phyloP scores from a whole-genome alignment of 495 filamentous ascomycete species.

The Xylaria acuta region DNA sequence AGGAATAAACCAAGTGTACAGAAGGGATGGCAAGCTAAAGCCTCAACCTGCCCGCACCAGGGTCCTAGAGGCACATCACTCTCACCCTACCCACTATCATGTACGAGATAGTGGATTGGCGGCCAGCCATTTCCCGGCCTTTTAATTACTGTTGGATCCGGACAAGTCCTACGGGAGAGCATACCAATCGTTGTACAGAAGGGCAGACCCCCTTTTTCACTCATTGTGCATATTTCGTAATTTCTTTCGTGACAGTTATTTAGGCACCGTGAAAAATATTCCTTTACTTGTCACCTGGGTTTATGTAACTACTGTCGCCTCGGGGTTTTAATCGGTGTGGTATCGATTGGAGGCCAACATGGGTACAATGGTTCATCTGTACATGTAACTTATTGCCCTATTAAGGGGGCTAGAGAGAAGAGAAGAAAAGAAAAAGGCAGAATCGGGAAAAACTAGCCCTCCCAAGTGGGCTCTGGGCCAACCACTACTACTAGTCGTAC shows the following conservation, averaged over 20 bases:
- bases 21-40: background rate
- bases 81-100: conserved; percentile 19
- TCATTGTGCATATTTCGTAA: background rate
- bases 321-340: background rate
- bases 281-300: background rate
- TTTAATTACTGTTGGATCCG: background rate
- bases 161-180: background rate
- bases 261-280: background rate
- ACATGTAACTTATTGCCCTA: background rate
- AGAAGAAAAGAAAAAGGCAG: background rate
- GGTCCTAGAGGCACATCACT: background rate
- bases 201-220: background rate
- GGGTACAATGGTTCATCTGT: background rate
- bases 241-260: background rate
- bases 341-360: background rate
- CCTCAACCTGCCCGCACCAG: background rate
- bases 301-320: background rate
- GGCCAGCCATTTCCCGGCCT: background rate
- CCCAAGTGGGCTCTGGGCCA: background rate
- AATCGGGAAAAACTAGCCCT: background rate
- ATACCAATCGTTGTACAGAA: no score
- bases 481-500: background rate
- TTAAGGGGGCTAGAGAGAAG: background rate
- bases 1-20: background rate
- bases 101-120: background rate